A percentile compares a stretch with the other conserved stretches of the same genome.
Evolutionary conservation across 192 early-diverging fungal genomes (phyloP).

Genomic region (Rhizophagus sp.): DNA sequence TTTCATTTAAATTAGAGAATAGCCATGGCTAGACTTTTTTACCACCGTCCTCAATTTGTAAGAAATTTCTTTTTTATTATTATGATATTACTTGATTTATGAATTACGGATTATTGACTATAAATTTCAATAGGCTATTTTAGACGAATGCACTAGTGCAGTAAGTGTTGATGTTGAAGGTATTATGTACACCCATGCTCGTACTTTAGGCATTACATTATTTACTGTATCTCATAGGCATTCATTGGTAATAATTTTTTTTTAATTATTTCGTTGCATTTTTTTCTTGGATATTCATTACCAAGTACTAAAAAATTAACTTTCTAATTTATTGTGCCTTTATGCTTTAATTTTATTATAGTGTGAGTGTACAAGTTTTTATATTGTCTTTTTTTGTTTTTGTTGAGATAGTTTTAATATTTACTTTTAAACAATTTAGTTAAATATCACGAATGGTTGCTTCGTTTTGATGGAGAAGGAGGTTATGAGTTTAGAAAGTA

Average conservation of each 20-base stretch:
- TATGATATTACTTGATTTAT: too few species aligned
- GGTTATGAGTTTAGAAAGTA: conserved; percentile 61
- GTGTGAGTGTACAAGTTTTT: neutral
- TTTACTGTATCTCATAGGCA: conserved; percentile 64
- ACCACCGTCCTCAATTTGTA: conserved; percentile 80
- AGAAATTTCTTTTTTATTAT: conserved; percentile 23
- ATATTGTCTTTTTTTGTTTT: neutral
- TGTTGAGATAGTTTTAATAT: neutral
- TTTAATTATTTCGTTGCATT: neutral
- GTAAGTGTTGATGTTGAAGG: conserved; percentile 81
- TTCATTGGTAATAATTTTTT: conserved; percentile 37
- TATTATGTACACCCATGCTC: conserved; percentile 67
- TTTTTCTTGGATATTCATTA: neutral
- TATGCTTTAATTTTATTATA: neutral
- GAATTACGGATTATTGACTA: neutral
- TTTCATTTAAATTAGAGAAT: conserved; percentile 43
- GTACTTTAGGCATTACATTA: conserved; percentile 58
- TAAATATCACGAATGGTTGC: conserved; percentile 59
- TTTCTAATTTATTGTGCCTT: neutral
- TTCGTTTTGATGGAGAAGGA: conserved; percentile 66
- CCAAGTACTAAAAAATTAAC: neutral
- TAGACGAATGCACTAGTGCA: conserved; percentile 82
- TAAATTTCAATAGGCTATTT: conserved; percentile 42
- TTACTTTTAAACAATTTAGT: conserved; percentile 4
- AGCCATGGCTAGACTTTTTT: conserved; percentile 85